These are phyloP conservation scores for Aspergillus quadricinctus DNA, from an alignment of 2,329 filamentous ascomycete genomes.

Conservation along the genomic window DNA sequence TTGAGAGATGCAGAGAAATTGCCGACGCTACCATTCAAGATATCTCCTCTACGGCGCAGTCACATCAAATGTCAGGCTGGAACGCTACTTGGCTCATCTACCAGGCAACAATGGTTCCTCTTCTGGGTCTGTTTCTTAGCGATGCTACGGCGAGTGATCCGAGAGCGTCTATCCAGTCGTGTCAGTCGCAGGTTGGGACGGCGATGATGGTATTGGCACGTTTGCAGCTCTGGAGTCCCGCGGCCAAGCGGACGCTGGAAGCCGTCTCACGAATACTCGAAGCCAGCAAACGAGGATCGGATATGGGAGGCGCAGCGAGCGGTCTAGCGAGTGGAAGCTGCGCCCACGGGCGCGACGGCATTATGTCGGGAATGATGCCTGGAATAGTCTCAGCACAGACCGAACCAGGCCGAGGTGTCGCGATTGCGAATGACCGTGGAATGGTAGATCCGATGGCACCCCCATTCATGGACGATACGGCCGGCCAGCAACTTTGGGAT, in stretches of 20 bases:
- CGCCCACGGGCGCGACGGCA: constrained; percentile 14
- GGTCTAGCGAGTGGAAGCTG: constrained; percentile 10
- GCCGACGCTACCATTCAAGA: constrained; percentile 69
- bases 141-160: constrained; percentile 51
- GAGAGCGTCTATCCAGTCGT: constrained; percentile 49
- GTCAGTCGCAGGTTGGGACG: constrained; percentile 54
- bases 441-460: constrained; percentile 22
- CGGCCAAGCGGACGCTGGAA: constrained; percentile 59
- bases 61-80: constrained; percentile 74
- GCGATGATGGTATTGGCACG: constrained; percentile 37
- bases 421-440: constrained; percentile 16
- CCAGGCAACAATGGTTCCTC: constrained; percentile 73
- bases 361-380: constrained; percentile 7
- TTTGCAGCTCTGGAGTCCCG: constrained; percentile 62
- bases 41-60: constrained; percentile 64
- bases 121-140: constrained; percentile 63
- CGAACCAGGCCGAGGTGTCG: constrained; percentile 15
- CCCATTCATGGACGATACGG: constrained; percentile 25
- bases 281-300: constrained; percentile 39
- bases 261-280: constrained; percentile 63
- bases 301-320: constrained; percentile 10
- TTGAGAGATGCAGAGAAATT: constrained; percentile 65
- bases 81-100: constrained; percentile 79
- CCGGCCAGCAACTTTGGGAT: constrained; percentile 33
- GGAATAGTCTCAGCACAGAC: constrained; percentile 10